Conservation (phyloP, 495 filamentous ascomycete species). For the Amniculicola lignicola region DNA sequence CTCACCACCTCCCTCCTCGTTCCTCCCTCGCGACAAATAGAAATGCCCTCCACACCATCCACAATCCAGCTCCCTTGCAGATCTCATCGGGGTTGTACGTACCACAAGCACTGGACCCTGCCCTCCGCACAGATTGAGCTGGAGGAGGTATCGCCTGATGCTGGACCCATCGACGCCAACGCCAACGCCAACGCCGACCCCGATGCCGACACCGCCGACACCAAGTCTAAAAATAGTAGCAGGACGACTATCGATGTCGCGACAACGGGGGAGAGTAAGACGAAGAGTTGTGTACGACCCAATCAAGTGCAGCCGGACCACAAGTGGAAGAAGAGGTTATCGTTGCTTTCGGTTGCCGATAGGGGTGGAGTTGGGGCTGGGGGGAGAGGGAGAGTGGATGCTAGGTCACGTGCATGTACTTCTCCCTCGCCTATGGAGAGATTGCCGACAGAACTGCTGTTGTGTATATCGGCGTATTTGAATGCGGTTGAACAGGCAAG, state of each 20-base stretch:
- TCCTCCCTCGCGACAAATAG: no score
- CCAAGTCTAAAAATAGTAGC: not conserved
- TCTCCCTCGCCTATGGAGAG: slow-evolving; percentile 1
- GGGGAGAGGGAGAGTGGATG: not conserved
- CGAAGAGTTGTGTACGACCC: not conserved
- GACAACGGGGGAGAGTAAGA: not conserved
- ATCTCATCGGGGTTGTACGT: slow-evolving; percentile 7
- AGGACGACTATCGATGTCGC: not conserved
- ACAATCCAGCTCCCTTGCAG: slow-evolving; percentile 10
- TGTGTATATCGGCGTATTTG: slow-evolving; percentile 6
- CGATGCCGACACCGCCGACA: not conserved
- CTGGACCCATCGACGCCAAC: no score
- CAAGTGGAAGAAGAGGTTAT: no score
- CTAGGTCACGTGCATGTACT: not conserved
- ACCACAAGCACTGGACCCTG: slow-evolving; percentile 12
- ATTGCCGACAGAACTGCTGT: slow-evolving; percentile 16
- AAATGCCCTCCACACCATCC: no score
- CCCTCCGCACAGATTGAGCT: no score
- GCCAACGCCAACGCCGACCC: not conserved
- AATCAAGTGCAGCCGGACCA: not conserved
- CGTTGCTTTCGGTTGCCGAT: no score
- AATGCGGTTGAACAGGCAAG: slow-evolving; percentile 4
- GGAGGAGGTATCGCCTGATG: no score
- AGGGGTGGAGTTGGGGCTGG: no score
- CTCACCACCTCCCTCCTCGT: no score